phyloP scores from a whole-genome alignment of 1,284 basidiomycete genomes.

The Papiliotrema terrestris region DNA sequence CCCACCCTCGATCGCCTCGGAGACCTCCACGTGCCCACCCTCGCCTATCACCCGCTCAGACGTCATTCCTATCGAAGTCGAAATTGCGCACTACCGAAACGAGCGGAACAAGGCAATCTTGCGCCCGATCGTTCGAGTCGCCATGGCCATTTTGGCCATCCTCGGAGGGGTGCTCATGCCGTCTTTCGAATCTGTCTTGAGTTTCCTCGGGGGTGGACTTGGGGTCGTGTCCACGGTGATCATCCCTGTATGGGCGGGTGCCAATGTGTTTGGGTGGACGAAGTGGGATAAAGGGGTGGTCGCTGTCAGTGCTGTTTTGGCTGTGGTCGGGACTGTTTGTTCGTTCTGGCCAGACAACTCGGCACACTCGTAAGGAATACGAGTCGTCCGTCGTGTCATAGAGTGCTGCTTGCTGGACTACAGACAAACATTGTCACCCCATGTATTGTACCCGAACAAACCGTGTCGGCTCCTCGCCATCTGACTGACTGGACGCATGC shows the following conservation, averaged over 20 bases:
- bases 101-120: constrained; percentile 53
- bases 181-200: constrained; percentile 82
- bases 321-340: constrained; percentile 67
- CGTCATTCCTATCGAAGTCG: constrained; percentile 60
- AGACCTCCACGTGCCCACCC: constrained; percentile 5
- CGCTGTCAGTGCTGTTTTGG: constrained; percentile 59
- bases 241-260: constrained; percentile 64
- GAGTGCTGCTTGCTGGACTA: neutral
- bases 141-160: constrained; percentile 61
- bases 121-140: constrained; percentile 59
- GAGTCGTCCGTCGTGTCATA: neutral
- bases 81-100: constrained; percentile 21
- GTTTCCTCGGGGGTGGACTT: constrained; percentile 76
- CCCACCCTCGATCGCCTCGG: constrained; percentile 14
- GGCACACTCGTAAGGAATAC: neutral
- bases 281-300: constrained; percentile 59
- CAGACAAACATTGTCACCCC: neutral
- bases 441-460: neutral
- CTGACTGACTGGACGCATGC: no score
- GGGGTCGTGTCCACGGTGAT: constrained; percentile 77
- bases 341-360: constrained; percentile 47
- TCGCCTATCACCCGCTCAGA: constrained; percentile 50
- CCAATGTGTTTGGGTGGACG: constrained; percentile 52
- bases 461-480: no score
- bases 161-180: constrained; percentile 73